phyloP scores from a whole-genome alignment of 2,329 filamentous ascomycete genomes.

The Mariannaea sp. region DNA sequence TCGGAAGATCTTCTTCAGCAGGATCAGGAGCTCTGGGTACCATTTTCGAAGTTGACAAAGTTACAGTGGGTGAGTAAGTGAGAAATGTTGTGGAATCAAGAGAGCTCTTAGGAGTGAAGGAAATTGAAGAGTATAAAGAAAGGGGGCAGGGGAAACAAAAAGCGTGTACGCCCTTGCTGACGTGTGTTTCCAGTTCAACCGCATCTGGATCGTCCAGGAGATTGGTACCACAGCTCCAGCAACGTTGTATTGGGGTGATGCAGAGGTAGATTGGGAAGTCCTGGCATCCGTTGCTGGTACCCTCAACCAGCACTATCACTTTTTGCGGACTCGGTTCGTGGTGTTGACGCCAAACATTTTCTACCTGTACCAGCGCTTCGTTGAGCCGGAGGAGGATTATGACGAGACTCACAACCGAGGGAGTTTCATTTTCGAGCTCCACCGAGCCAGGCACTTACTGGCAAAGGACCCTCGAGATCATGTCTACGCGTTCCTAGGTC shows the following conservation, averaged over 20 bases:
- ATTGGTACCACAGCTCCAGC: slow-evolving; percentile 43
- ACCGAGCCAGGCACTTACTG: slow-evolving; percentile 41
- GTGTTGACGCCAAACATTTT: slow-evolving; percentile 42
- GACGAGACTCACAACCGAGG: slow-evolving; percentile 40
- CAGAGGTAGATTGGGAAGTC: slow-evolving; percentile 41
- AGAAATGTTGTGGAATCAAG: no score
- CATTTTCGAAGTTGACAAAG: slow-evolving; percentile 41
- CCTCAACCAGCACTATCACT: slow-evolving; percentile 43
- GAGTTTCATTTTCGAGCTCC: slow-evolving; percentile 44
- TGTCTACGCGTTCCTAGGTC: slow-evolving; percentile 45
- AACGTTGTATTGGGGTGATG: slow-evolving; percentile 43
- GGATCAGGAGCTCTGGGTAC: slow-evolving; percentile 38
- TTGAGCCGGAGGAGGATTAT: slow-evolving; percentile 38
- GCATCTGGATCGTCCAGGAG: slow-evolving; percentile 46
- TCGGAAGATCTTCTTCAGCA: slow-evolving; percentile 40
- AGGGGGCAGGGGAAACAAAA: no score
- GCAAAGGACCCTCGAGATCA: slow-evolving; percentile 43
- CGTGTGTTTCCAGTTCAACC: slow-evolving; percentile 39
- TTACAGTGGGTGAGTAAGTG: slow-evolving; percentile 41
- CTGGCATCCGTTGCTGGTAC: slow-evolving; percentile 40
- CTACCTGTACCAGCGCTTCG: slow-evolving; percentile 42
- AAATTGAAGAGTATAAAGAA: not conserved
- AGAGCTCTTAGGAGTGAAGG: no score
- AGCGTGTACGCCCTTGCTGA: slow-evolving; percentile 11
- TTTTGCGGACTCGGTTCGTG: slow-evolving; percentile 37